phyloP scores from a whole-genome alignment of 2,329 filamentous ascomycete genomes.

The Drechslerella dactyloides region DNA sequence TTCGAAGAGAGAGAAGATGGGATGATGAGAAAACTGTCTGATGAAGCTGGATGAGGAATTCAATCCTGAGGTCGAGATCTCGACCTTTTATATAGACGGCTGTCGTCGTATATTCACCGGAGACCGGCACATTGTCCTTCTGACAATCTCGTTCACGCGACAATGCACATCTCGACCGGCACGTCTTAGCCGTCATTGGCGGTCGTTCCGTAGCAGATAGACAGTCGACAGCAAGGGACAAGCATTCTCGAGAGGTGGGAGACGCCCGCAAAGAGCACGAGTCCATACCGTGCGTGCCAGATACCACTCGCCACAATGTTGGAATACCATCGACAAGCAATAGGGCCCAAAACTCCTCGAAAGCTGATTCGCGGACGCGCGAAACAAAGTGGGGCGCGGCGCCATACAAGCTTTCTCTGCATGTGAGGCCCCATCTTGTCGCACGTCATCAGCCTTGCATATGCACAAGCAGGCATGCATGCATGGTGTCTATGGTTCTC shows the following conservation, averaged over 20 bases:
- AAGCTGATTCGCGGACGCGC: constrained; percentile 26
- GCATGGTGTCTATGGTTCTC: not conserved
- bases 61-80: constrained; percentile 4
- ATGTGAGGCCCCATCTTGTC: constrained; percentile 30
- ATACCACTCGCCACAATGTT: constrained; percentile 32
- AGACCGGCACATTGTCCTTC: too few species aligned
- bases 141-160: too few species aligned
- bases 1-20: constrained; percentile 4
- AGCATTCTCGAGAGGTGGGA: not conserved
- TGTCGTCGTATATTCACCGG: not conserved
- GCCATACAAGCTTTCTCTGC: constrained; percentile 42
- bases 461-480: not conserved
- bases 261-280: constrained; percentile 5
- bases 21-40: constrained; percentile 22
- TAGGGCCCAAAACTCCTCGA: constrained; percentile 30
- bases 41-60: constrained; percentile 16
- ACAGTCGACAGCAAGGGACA: too few species aligned
- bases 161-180: too few species aligned
- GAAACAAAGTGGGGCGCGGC: constrained; percentile 29
- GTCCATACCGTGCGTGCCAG: constrained; percentile 19
- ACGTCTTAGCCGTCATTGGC: not conserved
- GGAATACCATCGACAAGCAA: constrained; percentile 33
- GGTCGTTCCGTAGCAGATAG: constrained; percentile 20
- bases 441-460: constrained; percentile 39
- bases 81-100: constrained; percentile 34